Conservation (phyloP, 208 protist genomes). For the Balamuthia mandrillaris region DNA sequence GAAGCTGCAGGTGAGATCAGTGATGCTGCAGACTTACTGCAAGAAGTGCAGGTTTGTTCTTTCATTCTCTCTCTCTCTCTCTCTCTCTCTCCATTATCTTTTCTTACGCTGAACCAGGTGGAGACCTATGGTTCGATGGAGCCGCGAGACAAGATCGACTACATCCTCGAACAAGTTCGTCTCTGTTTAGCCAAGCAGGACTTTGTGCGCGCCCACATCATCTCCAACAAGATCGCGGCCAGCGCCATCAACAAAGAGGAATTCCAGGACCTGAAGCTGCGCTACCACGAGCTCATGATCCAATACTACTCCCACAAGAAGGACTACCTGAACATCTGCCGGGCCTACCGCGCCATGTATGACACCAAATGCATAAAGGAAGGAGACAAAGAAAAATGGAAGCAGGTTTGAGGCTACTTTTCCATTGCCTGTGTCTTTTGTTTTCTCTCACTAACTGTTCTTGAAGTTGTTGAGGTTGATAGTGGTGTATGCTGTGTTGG, state of each 20-base stretch:
- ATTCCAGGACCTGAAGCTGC: conserved; percentile 57
- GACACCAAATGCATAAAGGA: conserved; percentile 78
- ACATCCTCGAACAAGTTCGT: conserved; percentile 90
- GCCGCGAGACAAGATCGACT: conserved; percentile 88
- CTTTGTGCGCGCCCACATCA: conserved; percentile 86
- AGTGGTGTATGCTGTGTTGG: conserved; percentile 62
- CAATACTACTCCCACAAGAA: conserved; percentile 77
- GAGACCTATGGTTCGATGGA: conserved; percentile 96
- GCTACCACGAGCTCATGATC: conserved; percentile 79
- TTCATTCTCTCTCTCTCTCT: neutral
- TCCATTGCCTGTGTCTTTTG: neutral
- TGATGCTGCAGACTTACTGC: conserved; percentile 87
- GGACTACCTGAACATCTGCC: conserved; percentile 86
- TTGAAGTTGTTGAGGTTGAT: conserved; percentile 46
- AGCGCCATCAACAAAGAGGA: neutral
- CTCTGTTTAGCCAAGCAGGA: conserved; percentile 88
- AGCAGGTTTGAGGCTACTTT: conserved; percentile 74
- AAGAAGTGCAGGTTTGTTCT: conserved; percentile 78
- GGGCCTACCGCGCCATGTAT: conserved; percentile 88
- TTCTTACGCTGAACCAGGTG: conserved; percentile 58
- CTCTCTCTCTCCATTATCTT: neutral
- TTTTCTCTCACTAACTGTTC: neutral
- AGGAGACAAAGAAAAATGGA: conserved; percentile 71
- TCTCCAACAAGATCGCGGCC: conserved; percentile 86
- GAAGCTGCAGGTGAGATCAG: conserved; percentile 84